phyloP scores from a whole-genome alignment of 129 eudicot species.

The Ambrosia artemisiifolia region DNA sequence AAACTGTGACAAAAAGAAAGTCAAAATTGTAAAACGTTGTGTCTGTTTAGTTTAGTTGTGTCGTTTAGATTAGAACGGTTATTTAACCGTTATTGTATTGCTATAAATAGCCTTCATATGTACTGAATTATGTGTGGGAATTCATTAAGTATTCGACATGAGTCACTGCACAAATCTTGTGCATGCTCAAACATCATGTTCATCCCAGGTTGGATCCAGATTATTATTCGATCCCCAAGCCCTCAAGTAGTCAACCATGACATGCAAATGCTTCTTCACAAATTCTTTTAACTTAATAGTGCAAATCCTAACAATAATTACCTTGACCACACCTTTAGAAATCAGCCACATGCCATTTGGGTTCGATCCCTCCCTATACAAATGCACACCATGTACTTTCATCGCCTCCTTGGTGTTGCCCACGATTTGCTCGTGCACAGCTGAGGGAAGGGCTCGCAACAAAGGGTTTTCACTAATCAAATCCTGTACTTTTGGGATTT shows the following conservation, averaged over 20 bases:
- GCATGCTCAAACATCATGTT: too few species aligned
- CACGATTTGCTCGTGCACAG: slow-evolving; percentile 47
- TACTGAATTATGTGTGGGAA: too few species aligned
- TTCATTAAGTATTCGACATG: too few species aligned
- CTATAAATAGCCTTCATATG: too few species aligned
- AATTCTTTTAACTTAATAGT: background rate
- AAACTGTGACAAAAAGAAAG: too few species aligned
- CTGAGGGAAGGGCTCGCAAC: slow-evolving; percentile 78
- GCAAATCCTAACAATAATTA: slow-evolving; percentile 15
- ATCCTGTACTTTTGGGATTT: slow-evolving; percentile 67
- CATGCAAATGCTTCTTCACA: background rate
- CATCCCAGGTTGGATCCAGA: too few species aligned
- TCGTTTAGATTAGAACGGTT: too few species aligned
- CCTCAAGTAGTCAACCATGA: background rate
- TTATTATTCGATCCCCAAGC: too few species aligned
- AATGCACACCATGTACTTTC: slow-evolving; percentile 59
- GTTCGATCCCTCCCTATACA: slow-evolving; percentile 69
- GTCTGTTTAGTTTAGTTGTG: too few species aligned
- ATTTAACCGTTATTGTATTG: too few species aligned
- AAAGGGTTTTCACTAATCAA: slow-evolving; percentile 61
- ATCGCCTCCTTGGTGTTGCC: slow-evolving; percentile 70
- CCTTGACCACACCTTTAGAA: slow-evolving; percentile 89
- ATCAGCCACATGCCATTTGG: slow-evolving; percentile 85
- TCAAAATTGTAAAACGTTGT: too few species aligned
- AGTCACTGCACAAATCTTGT: too few species aligned